phyloP scores from a whole-genome alignment of 2,329 filamentous ascomycete genomes.

The Alternaria ventricosa region DNA sequence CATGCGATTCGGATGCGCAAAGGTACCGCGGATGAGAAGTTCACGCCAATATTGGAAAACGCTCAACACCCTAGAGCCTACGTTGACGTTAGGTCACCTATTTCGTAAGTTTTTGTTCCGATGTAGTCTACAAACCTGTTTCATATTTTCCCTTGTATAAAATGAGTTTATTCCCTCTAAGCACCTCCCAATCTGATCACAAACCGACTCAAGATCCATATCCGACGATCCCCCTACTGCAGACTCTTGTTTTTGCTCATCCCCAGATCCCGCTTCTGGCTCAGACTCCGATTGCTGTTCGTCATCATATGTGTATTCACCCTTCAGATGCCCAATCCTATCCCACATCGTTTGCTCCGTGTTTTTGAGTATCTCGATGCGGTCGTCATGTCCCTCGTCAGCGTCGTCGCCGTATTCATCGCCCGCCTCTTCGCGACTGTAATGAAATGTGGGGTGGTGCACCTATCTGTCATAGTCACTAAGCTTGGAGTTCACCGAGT shows the following conservation, averaged over 20 bases:
- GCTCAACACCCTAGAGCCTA: not conserved
- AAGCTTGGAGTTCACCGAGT: too few species aligned
- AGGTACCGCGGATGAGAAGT: rapidly evolving
- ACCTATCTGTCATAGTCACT: too few species aligned
- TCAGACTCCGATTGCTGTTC: not conserved
- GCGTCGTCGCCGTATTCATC: not conserved
- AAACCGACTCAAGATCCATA: not conserved
- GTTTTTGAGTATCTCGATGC: not conserved
- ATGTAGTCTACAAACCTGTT: too few species aligned
- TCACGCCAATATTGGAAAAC: not conserved
- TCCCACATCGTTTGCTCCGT: not conserved
- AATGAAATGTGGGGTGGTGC: too few species aligned
- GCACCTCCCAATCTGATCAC: not conserved
- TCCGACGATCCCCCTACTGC: not conserved
- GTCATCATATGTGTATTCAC: not conserved
- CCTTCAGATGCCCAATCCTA: not conserved
- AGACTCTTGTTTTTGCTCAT: not conserved
- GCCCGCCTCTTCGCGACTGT: not conserved
- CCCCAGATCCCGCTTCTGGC: not conserved
- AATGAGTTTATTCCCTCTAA: not conserved
- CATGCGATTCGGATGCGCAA: not conserved
- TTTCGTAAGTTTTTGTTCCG: not conserved
- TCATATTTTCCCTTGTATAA: too few species aligned
- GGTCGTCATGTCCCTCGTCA: not conserved
- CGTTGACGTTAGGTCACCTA: not conserved